phyloP scores from a whole-genome alignment of 768 basidiomycete genomes.

The Macrolepiota albuminosa region DNA sequence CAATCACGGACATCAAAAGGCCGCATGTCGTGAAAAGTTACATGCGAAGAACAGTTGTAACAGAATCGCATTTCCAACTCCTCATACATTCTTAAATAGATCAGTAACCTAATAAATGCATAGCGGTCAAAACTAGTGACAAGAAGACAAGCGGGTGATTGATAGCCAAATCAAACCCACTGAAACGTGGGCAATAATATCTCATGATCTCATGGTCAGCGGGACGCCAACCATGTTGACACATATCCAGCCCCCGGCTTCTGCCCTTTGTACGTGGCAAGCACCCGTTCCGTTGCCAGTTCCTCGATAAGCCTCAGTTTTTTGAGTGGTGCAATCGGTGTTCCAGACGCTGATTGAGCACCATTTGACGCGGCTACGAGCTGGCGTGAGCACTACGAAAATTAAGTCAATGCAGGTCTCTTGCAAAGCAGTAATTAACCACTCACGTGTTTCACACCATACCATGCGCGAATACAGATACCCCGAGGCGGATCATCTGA shows the following conservation, averaged over 20 bases:
- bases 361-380: constrained; percentile 36
- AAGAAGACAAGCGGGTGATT: neutral
- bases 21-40: too few relatives aligned
- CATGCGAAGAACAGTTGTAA: neutral
- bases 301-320: constrained; percentile 59
- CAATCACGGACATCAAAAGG: too few relatives aligned
- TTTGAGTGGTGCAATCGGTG: constrained; percentile 42
- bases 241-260: constrained; percentile 38
- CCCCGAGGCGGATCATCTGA: constrained; percentile 42
- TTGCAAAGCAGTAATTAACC: neutral
- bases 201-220: neutral
- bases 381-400: constrained; percentile 52
- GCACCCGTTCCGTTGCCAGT: constrained; percentile 66
- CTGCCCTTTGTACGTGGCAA: constrained; percentile 54
- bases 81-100: too few relatives aligned
- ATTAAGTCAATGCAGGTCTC: neutral
- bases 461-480: constrained; percentile 73
- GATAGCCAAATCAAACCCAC: neutral
- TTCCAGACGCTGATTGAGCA: constrained; percentile 51
- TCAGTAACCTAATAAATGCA: neutral
- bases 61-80: too few relatives aligned
- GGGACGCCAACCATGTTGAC: constrained; percentile 20
- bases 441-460: constrained; percentile 74
- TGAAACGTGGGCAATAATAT: neutral
- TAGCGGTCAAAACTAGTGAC: neutral